Base-by-base conservation (phyloP, 768 basidiomycete species). In the Paxillus rubicundulus region DNA sequence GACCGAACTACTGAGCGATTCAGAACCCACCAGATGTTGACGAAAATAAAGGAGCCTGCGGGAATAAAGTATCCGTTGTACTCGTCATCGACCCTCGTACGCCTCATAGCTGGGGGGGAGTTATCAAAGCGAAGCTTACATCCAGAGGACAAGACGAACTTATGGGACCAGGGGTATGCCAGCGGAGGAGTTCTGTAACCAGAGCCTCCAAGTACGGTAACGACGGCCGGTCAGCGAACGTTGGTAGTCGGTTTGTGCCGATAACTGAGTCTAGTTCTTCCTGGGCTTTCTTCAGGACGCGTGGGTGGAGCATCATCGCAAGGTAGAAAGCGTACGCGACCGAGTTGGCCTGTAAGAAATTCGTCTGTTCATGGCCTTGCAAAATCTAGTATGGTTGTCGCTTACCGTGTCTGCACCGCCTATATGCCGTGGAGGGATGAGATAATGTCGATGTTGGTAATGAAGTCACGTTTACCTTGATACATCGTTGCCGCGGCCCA, bases 261-360 rank as follows among this genome's bases (percentile, higher is more conserved):
- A 71, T 57, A 0, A 71, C 57, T 0, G 45, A 16, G 28, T 67
- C 66, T 9, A 71, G 45, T 38, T 70, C 68, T 34, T 52, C 50
- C 43, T 64, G 68, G 0, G 59, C 68, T 39, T 56, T 68, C 42
- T 54, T 55, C 57, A 65, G 54, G 16, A 63, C 60, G 1, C 37
- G 49, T 2, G 70, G 69, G 45, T 61, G 56, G 44, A 66, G 60
- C 18, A 59, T 55, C 69, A 69, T 70, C 2, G 64, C 69, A 16
- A 68, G 63, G n/a, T 54, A 54, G 38, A 62, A 60, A 5, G 53
- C 50, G 44, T 50, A 58, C 5, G 49, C 30, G 1, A 52, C 20
- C 2, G 63, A 56, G 12, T 37, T 43, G 7, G 58, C 21, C 63
- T 62, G n/a, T 14, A 44, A 60, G 14, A 17, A 18, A 17, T 24